Evolutionary conservation across 2,329 filamentous ascomycete genomes (phyloP), one percentile per base, ranked within the genome.

Genomic region (Microsporum audouinii): DNA sequence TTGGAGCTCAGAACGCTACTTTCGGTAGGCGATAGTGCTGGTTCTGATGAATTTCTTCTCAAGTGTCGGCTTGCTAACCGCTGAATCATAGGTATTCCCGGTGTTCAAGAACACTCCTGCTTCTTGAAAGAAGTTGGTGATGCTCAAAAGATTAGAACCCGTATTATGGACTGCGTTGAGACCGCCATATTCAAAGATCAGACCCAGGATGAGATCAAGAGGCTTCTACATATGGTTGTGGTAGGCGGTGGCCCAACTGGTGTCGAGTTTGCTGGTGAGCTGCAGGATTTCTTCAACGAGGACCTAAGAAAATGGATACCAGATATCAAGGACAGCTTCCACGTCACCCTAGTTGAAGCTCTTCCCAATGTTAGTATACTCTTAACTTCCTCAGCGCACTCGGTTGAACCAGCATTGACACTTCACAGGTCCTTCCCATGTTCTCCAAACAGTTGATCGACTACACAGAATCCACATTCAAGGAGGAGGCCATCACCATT

Each of bases 111-210:
- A 78, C 80, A 99, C 81, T 92, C 89, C 68, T 96, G 91, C 80
- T 99, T 99, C 84, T 79, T 99, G 73, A 99, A 99, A 83, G 95
- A 99, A 79, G 96, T 99, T 72, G 85, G 83, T 66, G 95, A 99
- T 75, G 94, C 94, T 62, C 94, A 99, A 78, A 84, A 85, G 71
- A 99, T 99, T 73, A 90, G 94, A 72, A 96, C 92, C 82, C 91
- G 90, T 77, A 96, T 99, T 77, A 99, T 99, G 94, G 94, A 99
- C 79, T 99, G 94, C 75, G 91, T 96, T 68, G 94, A 99, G 80
- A 96, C 92, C 39, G 94, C 94, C 59, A 92, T 90, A 64, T 96
- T 99, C 87, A 97, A 97, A 84, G 92, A 91, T 72, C 94, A 99
- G 79, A 81, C 84, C 41, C 79, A 83, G 14, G 89, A 94, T 67